These are phyloP conservation scores for Malassezia brasiliensis DNA, from an alignment of 1,284 basidiomycete species.

Conservation along the genomic window DNA sequence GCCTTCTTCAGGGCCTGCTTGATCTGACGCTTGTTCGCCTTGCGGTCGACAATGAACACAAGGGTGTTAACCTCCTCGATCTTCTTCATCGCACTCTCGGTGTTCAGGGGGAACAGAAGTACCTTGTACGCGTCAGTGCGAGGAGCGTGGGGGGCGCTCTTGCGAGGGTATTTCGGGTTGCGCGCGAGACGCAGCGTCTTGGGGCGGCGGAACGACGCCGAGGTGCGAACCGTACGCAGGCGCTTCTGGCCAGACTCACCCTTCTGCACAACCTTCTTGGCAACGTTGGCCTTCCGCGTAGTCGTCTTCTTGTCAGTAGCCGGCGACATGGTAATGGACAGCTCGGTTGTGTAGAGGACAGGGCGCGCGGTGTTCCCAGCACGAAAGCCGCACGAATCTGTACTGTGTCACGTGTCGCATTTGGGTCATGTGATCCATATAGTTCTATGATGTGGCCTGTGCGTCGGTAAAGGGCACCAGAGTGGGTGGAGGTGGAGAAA, in stretches of 20 bases:
- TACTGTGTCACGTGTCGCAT: conserved; percentile 1
- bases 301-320: conserved; percentile 13
- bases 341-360: conserved; percentile 11
- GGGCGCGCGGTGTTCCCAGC: not conserved
- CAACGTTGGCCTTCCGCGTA: conserved; percentile 60
- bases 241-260: conserved; percentile 64
- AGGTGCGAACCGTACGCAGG: conserved; percentile 71
- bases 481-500: not conserved
- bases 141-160: conserved; percentile 84
- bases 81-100: conserved; percentile 62
- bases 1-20: conserved; percentile 98
- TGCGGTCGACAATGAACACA: conserved; percentile 91
- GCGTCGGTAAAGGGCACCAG: not conserved
- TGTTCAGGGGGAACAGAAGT: conserved; percentile 64
- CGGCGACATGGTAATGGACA: conserved; percentile 14
- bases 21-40: conserved; percentile 87
- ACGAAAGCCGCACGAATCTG: not conserved
- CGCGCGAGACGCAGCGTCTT: conserved; percentile 82
- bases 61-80: conserved; percentile 99
- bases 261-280: conserved; percentile 92
- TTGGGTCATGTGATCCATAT: conserved; percentile 14
- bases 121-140: conserved; percentile 95
- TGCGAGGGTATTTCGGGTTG: conserved; percentile 83
- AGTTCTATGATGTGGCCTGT: conserved; percentile 11
- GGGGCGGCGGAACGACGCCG: conserved; percentile 89